Evolutionary conservation across 139 green algal species (phyloP).

Genomic region (Mesostigma viride): DNA sequence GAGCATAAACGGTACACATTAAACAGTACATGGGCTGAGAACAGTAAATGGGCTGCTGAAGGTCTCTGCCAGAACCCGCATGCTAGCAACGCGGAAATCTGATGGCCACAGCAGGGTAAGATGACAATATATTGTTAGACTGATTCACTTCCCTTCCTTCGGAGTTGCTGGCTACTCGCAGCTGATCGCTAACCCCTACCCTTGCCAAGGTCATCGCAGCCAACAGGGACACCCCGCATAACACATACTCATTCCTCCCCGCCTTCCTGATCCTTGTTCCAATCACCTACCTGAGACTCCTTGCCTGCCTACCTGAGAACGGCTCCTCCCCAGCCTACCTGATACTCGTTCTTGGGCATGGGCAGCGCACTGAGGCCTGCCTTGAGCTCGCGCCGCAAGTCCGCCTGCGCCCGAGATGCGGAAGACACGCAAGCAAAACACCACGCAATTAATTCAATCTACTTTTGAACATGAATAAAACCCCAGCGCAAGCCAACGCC

Average conservation of each 20-base stretch:
- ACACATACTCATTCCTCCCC: background rate
- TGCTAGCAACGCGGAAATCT: too few species aligned
- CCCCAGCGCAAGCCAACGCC: too few species aligned
- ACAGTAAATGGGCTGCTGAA: background rate
- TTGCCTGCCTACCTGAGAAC: background rate
- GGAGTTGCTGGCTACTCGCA: background rate
- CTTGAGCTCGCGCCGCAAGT: constrained; percentile 45
- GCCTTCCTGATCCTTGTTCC: background rate
- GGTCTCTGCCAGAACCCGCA: too few species aligned
- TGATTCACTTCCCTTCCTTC: too few species aligned
- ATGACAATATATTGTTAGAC: too few species aligned
- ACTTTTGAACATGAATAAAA: too few species aligned
- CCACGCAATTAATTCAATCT: background rate
- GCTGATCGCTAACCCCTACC: background rate
- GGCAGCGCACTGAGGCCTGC: constrained; percentile 61
- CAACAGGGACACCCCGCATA: background rate
- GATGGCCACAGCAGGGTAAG: too few species aligned
- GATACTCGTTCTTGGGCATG: constrained; percentile 79
- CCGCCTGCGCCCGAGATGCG: constrained; percentile 20
- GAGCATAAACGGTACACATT: background rate
- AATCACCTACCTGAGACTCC: background rate
- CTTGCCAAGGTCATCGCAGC: background rate
- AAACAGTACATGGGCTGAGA: background rate
- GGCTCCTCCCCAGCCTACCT: constrained; percentile 4
- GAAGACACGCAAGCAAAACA: background rate